A percentile compares a stretch with the other conserved stretches of the same genome.
Conservation (phyloP, 768 basidiomycete genomes). For the Pleurotus tuoliensis region DNA sequence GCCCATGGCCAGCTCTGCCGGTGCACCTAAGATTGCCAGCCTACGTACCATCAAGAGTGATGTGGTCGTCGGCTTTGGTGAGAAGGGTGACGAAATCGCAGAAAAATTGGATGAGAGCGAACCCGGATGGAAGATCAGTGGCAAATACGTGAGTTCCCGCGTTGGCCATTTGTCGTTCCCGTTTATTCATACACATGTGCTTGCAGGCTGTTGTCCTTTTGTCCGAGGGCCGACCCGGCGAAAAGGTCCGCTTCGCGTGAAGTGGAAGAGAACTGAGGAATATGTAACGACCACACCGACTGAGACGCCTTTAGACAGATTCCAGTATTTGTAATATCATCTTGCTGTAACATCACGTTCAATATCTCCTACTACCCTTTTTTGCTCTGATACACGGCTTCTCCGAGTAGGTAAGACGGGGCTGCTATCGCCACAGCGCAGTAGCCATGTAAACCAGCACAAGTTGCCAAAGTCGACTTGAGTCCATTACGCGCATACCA, state of each 20-base stretch:
- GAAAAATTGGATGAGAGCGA: slow-evolving; percentile 81
- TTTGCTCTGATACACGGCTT: no score
- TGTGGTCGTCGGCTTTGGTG: slow-evolving; percentile 84
- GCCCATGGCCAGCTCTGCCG: slow-evolving; percentile 83
- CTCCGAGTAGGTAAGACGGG: no score
- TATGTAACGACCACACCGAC: no score
- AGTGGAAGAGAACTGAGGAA: no score
- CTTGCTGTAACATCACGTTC: no score
- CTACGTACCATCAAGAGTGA: slow-evolving; percentile 93
- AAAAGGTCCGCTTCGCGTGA: slow-evolving; percentile 76
- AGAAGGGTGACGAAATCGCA: slow-evolving; percentile 63
- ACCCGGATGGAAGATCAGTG: slow-evolving; percentile 95
- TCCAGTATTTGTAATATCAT: no score
- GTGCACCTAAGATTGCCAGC: slow-evolving; percentile 83
- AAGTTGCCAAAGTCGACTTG: no score
- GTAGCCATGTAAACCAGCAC: no score
- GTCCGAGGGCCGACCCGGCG: slow-evolving; percentile 85
- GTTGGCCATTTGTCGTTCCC: slow-evolving; percentile 46
- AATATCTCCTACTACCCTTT: no score
- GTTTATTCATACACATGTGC: slow-evolving; percentile 67
- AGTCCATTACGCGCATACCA: no score
- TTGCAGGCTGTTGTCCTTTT: slow-evolving; percentile 79
- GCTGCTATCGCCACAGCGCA: no score
- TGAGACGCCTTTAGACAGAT: no score
- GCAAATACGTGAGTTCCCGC: slow-evolving; percentile 80